Percentiles rank a stretch among this genome's conserved stretches.
phyloP scores from a whole-genome alignment of 2,329 filamentous ascomycete species.

The Fusarium citri region DNA sequence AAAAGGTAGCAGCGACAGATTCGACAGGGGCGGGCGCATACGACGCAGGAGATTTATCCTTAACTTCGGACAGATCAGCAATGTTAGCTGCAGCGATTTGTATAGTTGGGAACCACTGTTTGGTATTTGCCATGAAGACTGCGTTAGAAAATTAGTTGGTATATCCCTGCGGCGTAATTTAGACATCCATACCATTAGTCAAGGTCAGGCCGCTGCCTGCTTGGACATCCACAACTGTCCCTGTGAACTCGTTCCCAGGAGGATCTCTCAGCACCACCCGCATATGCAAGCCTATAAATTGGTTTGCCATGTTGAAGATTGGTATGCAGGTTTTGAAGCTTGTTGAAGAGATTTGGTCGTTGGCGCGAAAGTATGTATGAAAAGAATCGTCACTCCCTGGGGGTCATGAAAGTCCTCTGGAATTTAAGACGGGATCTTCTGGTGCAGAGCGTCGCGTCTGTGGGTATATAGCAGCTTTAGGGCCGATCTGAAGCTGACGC shows the following conservation, averaged over 20 bases:
- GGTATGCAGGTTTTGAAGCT: not conserved
- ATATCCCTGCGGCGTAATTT: not conserved
- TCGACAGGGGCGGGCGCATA: slow-evolving; percentile 44
- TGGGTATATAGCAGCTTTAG: not conserved
- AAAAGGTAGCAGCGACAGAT: slow-evolving; percentile 42
- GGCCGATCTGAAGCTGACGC: not conserved
- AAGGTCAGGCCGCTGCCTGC: slow-evolving; percentile 76
- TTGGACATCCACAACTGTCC: slow-evolving; percentile 75
- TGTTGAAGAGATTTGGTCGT: slow-evolving; percentile 3
- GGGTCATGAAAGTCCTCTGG: slow-evolving; percentile 39
- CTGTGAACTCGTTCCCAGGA: slow-evolving; percentile 72
- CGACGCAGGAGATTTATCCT: slow-evolving; percentile 47
- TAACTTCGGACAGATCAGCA: slow-evolving; percentile 57
- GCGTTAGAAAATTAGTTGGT: slow-evolving; percentile 14
- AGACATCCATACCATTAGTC: slow-evolving; percentile 75
- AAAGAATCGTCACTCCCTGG: slow-evolving; percentile 27
- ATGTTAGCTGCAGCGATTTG: slow-evolving; percentile 62
- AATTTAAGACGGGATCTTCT: slow-evolving; percentile 8
- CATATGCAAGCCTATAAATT: slow-evolving; percentile 82
- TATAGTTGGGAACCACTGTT: slow-evolving; percentile 56
- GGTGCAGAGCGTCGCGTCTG: slow-evolving; percentile 4
- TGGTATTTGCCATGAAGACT: slow-evolving; percentile 57
- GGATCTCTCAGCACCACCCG: slow-evolving; percentile 77
- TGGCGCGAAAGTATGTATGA: slow-evolving; percentile 24
- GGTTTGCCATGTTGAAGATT: slow-evolving; percentile 59